Evolutionary conservation across 1,139 yeast species (phyloP).

Genomic region (Lodderomyces orthopsilosis): DNA sequence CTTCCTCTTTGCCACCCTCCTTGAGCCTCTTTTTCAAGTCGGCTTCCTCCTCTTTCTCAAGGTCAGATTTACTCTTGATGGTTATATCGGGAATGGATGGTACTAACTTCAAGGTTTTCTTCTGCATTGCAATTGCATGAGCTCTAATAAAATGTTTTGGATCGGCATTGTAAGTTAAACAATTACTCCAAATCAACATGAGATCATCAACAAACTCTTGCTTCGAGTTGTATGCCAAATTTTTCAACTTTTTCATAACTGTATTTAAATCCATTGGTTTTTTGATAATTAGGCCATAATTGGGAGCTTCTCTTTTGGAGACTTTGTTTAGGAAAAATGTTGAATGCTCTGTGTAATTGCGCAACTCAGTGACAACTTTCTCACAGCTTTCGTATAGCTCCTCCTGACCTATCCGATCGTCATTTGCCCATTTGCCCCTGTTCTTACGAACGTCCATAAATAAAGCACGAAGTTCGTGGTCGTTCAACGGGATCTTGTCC

Average conservation of each 20-base stretch:
- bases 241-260: conserved; percentile 83
- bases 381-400: conserved; percentile 97
- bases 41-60: conserved; percentile 69
- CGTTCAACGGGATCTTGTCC: conserved; percentile 72
- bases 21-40: not conserved
- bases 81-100: conserved; percentile 89
- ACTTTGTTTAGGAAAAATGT: conserved; percentile 94
- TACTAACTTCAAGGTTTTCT: conserved; percentile 69
- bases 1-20: conserved; percentile 36
- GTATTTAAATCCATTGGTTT: conserved; percentile 97
- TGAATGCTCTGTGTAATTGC: conserved; percentile 94
- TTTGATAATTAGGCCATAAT: conserved; percentile 84
- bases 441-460: conserved; percentile 92
- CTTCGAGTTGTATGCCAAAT: conserved; percentile 77
- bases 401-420: conserved; percentile 93
- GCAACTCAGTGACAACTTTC: conserved; percentile 82
- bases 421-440: conserved; percentile 96
- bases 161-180: conserved; percentile 89
- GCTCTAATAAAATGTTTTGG: conserved; percentile 89
- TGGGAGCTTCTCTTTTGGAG: conserved; percentile 95
- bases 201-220: conserved; percentile 89
- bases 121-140: conserved; percentile 96
- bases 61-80: conserved; percentile 76
- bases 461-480: conserved; percentile 76
- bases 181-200: conserved; percentile 93